A percentile compares a stretch with the other conserved stretches of the same genome.
Evolutionary conservation across 2,329 filamentous ascomycete genomes (phyloP).

Genomic region (Calonectria crousiana): DNA sequence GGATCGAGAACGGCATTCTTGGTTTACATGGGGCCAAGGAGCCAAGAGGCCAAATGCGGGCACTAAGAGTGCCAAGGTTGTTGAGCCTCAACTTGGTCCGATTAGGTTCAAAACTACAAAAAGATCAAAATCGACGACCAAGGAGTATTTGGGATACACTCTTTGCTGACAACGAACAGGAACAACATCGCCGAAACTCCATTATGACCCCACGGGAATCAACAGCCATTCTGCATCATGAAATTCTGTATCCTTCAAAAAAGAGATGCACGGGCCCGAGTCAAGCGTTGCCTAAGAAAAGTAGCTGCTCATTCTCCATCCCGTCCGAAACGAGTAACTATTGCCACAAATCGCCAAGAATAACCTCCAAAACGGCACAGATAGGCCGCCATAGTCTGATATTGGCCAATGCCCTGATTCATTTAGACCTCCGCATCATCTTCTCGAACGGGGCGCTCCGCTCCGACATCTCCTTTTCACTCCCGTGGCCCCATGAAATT

Average conservation of each 20-base stretch:
- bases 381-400: neutral
- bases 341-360: neutral
- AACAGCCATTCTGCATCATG: neutral
- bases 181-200: neutral
- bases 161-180: neutral
- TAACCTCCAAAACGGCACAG: neutral
- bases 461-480: neutral
- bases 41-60: neutral
- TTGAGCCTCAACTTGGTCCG: neutral
- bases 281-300: neutral
- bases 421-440: neutral
- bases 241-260: neutral
- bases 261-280: neutral
- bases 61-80: neutral
- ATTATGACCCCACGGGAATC: neutral
- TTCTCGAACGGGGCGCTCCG: neutral
- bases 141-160: neutral
- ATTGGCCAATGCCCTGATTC: too few relatives aligned
- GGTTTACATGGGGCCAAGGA: neutral
- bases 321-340: neutral
- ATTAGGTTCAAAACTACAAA: neutral
- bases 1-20: neutral
- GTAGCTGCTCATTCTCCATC: too few relatives aligned
- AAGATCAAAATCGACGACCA: neutral
- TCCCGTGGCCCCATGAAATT: neutral